Percentiles rank a stretch among this genome's conserved stretches.
These are phyloP conservation scores for Quambalaria eucalypti DNA, from an alignment of 1,284 basidiomycete genomes.

Conservation along the genomic window DNA sequence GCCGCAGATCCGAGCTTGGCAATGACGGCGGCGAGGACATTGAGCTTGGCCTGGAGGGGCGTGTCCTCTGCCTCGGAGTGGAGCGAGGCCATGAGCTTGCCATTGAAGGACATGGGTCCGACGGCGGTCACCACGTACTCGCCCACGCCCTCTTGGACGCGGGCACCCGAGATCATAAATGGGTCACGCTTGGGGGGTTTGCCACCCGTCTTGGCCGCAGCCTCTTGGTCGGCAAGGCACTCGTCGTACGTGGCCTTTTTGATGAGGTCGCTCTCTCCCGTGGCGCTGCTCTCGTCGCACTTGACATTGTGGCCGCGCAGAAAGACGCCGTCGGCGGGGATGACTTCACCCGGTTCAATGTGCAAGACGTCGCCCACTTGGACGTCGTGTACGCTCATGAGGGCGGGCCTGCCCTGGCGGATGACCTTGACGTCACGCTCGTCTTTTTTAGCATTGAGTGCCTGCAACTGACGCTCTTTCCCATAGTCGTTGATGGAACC, in stretches of 20 bases:
- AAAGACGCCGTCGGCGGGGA: slow-evolving; percentile 93
- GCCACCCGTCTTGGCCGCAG: slow-evolving; percentile 30
- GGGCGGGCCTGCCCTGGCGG: slow-evolving; percentile 76
- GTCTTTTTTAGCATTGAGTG: slow-evolving; percentile 88
- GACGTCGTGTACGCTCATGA: slow-evolving; percentile 66
- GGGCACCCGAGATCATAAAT: slow-evolving; percentile 85
- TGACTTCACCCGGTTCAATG: slow-evolving; percentile 86
- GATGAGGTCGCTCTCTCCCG: slow-evolving; percentile 91
- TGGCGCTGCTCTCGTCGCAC: slow-evolving; percentile 92
- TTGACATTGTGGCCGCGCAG: slow-evolving; percentile 83
- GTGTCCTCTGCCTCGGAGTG: slow-evolving; percentile 65
- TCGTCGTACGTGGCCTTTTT: slow-evolving; percentile 75
- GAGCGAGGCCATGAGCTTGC: slow-evolving; percentile 58
- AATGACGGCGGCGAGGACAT: slow-evolving; percentile 81
- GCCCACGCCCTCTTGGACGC: slow-evolving; percentile 89
- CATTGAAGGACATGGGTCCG: slow-evolving; percentile 85
- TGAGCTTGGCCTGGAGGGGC: slow-evolving; percentile 87
- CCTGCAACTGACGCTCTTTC: slow-evolving; percentile 90
- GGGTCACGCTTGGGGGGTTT: slow-evolving; percentile 66
- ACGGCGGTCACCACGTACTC: slow-evolving; percentile 85
- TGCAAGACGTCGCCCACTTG: slow-evolving; percentile 87
- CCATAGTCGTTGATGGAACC: slow-evolving; percentile 90
- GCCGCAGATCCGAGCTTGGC: slow-evolving; percentile 78
- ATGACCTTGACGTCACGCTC: slow-evolving; percentile 87
- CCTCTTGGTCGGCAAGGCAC: slow-evolving; percentile 54